phyloP scores from a whole-genome alignment of 371 early-diverging fungal species.

The Apophysomyces elegans region DNA sequence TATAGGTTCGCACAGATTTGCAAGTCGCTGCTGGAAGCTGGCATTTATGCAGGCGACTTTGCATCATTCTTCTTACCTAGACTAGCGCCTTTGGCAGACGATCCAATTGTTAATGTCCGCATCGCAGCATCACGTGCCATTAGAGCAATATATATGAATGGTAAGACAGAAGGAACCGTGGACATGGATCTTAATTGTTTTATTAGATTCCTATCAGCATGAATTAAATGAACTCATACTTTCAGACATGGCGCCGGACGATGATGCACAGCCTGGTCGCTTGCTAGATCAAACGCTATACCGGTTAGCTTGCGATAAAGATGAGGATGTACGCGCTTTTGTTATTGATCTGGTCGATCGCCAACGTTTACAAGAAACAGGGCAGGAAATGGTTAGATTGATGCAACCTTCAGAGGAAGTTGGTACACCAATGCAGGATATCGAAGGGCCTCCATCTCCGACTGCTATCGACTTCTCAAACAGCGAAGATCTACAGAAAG shows the following conservation, averaged over 20 bases:
- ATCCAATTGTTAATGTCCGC: slow-evolving; percentile 48
- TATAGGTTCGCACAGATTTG: slow-evolving; percentile 49
- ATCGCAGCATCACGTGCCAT: slow-evolving; percentile 42
- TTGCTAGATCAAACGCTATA: slow-evolving; percentile 36
- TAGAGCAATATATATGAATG: slow-evolving; percentile 31
- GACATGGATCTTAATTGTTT: not conserved
- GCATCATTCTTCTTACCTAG: slow-evolving; percentile 49
- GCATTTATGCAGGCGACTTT: slow-evolving; percentile 44
- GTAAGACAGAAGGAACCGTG: slow-evolving; percentile 16
- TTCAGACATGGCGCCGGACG: slow-evolving; percentile 11
- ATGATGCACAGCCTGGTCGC: slow-evolving; percentile 26
- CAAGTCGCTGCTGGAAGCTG: slow-evolving; percentile 38
- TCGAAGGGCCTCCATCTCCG: slow-evolving; percentile 16
- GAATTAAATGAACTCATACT: slow-evolving; percentile 11
- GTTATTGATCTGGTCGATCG: slow-evolving; percentile 30
- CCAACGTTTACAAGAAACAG: slow-evolving; percentile 14
- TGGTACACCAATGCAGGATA: slow-evolving; percentile 31
- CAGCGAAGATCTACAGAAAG: slow-evolving; percentile 7
- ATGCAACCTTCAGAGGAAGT: slow-evolving; percentile 14
- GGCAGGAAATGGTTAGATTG: slow-evolving; percentile 12
- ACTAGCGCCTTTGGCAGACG: slow-evolving; percentile 33
- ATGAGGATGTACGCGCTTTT: slow-evolving; percentile 40
- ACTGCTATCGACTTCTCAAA: not conserved
- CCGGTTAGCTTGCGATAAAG: slow-evolving; percentile 35
- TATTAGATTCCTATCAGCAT: slow-evolving; percentile 22